Conservation (phyloP, 345 rosid genomes). For the Cardamine resedifolia region DNA sequence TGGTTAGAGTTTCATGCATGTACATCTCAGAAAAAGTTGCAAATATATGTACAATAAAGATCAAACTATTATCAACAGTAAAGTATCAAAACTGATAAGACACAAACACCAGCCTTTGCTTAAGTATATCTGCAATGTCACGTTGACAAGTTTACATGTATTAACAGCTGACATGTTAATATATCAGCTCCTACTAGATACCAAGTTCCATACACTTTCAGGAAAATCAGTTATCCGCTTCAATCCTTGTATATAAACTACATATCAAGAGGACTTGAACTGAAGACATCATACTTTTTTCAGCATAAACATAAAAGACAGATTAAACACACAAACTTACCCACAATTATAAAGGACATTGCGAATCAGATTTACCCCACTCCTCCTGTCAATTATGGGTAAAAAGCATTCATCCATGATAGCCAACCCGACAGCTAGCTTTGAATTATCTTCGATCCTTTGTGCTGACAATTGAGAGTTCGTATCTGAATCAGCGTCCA, state of each 20-base stretch:
- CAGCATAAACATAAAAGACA: background rate
- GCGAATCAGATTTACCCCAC: conserved; percentile 38
- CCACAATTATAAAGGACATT: conserved; percentile 40
- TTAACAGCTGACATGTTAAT: conserved; percentile 2
- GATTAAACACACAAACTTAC: conserved; percentile 25
- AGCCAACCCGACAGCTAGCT: conserved; percentile 39
- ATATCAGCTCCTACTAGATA: background rate
- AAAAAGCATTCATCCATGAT: conserved; percentile 43
- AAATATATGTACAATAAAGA: background rate
- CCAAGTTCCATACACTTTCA: background rate
- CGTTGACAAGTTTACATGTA: background rate
- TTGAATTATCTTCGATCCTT: conserved; percentile 38
- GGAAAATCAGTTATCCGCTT: conserved; percentile 16
- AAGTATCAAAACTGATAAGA: conserved; percentile 4
- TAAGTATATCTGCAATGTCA: conserved; percentile 8
- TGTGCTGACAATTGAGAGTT: conserved; percentile 14
- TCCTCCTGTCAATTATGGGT: conserved; percentile 41
- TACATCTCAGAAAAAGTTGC: background rate
- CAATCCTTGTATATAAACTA: background rate
- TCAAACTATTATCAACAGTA: background rate
- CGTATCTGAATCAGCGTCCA: conserved; percentile 28
- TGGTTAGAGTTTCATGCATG: background rate
- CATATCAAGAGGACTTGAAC: background rate
- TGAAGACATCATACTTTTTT: background rate
- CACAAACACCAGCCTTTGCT: conserved; percentile 9